Evolutionary conservation across 345 rosid species (phyloP).

Genomic region (Arabidopsis suecica): DNA sequence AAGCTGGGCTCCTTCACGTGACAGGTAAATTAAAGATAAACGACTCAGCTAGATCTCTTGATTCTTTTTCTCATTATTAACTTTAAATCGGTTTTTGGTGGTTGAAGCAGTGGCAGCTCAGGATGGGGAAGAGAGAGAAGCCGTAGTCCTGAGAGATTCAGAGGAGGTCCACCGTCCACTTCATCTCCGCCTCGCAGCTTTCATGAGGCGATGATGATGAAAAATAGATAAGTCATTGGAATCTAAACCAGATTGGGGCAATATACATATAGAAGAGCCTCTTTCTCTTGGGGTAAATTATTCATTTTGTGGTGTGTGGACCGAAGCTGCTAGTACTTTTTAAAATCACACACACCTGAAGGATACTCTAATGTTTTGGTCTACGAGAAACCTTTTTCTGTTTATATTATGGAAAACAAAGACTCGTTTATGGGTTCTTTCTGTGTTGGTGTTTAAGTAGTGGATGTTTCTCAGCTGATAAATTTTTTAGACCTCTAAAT

Average conservation of each 20-base stretch:
- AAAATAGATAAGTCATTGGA: slow-evolving; percentile 10
- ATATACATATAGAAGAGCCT: slow-evolving; percentile 21
- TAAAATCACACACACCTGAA: slow-evolving; percentile 6
- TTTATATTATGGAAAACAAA: slow-evolving; percentile 31
- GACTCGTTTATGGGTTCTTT: slow-evolving; percentile 6
- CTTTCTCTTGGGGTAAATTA: slow-evolving; percentile 3
- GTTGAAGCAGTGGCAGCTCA: slow-evolving; percentile 50
- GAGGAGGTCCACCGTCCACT: slow-evolving; percentile 26
- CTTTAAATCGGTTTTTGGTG: slow-evolving; percentile 14
- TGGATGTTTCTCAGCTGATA: background rate
- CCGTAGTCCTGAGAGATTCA: slow-evolving; percentile 64
- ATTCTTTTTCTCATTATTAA: background rate
- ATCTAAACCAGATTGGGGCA: slow-evolving; percentile 7
- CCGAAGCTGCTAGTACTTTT: slow-evolving; percentile 10
- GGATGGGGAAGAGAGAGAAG: slow-evolving; percentile 56
- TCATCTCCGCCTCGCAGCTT: slow-evolving; percentile 44
- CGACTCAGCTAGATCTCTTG: background rate
- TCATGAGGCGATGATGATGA: slow-evolving; percentile 47
- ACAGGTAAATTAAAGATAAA: slow-evolving; percentile 55
- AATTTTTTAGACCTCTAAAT: background rate
- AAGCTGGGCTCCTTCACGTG: slow-evolving; percentile 54
- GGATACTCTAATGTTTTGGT: slow-evolving; percentile 26
- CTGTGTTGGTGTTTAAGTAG: background rate
- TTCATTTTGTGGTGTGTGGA: slow-evolving; percentile 33
- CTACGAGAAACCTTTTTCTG: slow-evolving; percentile 4